A percentile compares a stretch with the other conserved stretches of the same genome.
Evolutionary conservation across 2,329 filamentous ascomycete genomes (phyloP).

Genomic region (Nemania abortiva): DNA sequence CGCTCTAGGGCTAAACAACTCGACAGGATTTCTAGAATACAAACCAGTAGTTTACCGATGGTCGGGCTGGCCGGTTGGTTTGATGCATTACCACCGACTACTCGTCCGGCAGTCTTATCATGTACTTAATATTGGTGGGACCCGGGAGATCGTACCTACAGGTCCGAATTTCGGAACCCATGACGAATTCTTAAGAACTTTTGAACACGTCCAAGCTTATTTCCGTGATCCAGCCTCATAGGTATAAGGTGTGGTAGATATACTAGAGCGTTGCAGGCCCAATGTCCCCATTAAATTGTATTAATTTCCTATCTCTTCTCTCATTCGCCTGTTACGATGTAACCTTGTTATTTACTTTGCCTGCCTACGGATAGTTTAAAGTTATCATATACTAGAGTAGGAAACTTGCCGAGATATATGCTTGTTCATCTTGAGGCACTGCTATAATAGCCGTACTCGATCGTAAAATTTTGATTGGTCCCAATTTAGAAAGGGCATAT

Average conservation of each 20-base stretch:
- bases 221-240: neutral
- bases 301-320: too few relatives aligned
- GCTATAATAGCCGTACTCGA: too few relatives aligned
- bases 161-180: neutral
- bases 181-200: neutral
- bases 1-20: neutral
- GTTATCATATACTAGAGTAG: too few relatives aligned
- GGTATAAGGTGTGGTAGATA: neutral
- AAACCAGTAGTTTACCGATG: neutral
- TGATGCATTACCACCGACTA: neutral
- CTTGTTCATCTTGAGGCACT: too few relatives aligned
- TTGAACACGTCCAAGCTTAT: neutral
- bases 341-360: neutral
- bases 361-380: too few relatives aligned
- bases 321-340: too few relatives aligned
- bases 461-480: too few relatives aligned
- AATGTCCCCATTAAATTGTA: too few relatives aligned
- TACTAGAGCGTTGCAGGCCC: neutral
- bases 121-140: neutral
- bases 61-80: neutral
- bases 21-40: neutral
- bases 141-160: neutral
- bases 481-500: neutral
- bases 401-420: too few relatives aligned
- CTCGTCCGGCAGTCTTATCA: neutral